These are phyloP conservation scores for Astraeus odoratus DNA, from an alignment of 768 basidiomycete genomes.

Conservation along the genomic window DNA sequence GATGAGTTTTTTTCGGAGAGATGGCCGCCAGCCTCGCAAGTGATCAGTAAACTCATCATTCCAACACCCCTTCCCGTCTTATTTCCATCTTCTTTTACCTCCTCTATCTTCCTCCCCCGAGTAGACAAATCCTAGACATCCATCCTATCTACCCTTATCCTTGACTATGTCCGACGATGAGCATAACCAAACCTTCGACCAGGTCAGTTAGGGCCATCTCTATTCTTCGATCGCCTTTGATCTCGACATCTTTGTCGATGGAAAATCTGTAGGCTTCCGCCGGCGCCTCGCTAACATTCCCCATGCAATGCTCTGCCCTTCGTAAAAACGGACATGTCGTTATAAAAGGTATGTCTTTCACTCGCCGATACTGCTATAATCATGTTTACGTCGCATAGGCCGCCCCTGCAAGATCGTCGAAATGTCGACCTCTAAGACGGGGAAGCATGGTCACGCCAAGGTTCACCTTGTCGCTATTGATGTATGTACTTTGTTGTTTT, in stretches of 20 bases:
- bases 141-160: constrained; percentile 10
- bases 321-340: constrained; percentile 91
- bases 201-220: constrained; percentile 37
- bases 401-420: constrained; percentile 98
- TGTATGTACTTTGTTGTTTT: constrained; percentile 44
- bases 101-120: constrained; percentile 11
- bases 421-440: constrained; percentile 99
- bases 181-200: constrained; percentile 81
- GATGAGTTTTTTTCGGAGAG: constrained; percentile 17
- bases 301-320: constrained; percentile 95
- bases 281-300: constrained; percentile 73
- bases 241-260: constrained; percentile 14
- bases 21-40: constrained; percentile 1
- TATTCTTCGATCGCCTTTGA: constrained; percentile 6
- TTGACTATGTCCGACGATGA: constrained; percentile 84
- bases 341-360: constrained; percentile 63
- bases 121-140: constrained; percentile 18
- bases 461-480: constrained; percentile 97
- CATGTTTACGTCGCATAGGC: constrained; percentile 31
- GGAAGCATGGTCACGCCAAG: constrained; percentile 99
- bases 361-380: not conserved
- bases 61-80: constrained; percentile 19
- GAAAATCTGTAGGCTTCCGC: constrained; percentile 46
- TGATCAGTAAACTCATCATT: constrained; percentile 7
- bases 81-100: constrained; percentile 23